These are phyloP conservation scores for Cylindrotheca closterium DNA, from an alignment of 108 stramenopile genomes.

Conservation along the genomic window DNA sequence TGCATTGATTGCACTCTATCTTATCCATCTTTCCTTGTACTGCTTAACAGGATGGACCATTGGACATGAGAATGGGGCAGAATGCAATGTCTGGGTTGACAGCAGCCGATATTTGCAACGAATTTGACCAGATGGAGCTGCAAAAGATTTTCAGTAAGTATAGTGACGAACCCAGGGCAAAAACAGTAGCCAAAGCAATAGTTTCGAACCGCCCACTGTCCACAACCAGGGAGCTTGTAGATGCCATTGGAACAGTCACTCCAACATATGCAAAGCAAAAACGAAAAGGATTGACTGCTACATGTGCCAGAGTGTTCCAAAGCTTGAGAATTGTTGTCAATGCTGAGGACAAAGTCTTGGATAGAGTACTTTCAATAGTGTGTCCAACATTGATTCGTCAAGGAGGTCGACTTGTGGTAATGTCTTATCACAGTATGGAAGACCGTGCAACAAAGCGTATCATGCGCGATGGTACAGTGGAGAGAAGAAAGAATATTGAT, in stretches of 20 bases:
- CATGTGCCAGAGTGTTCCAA: constrained; percentile 87
- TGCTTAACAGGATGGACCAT: constrained; percentile 91
- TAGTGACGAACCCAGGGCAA: constrained; percentile 85
- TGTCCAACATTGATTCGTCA: constrained; percentile 59
- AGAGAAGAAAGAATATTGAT: constrained; percentile 4
- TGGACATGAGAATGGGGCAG: constrained; percentile 93
- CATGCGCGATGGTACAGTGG: constrained; percentile 74
- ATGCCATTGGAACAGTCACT: constrained; percentile 74
- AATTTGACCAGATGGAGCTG: constrained; percentile 73
- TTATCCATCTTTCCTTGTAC: no score
- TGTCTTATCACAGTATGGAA: constrained; percentile 95
- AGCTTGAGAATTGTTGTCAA: constrained; percentile 91
- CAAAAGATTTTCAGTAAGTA: constrained; percentile 69
- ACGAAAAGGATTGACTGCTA: constrained; percentile 77
- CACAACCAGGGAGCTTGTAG: constrained; percentile 74
- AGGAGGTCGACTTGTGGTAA: constrained; percentile 71
- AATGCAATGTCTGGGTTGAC: constrained; percentile 38
- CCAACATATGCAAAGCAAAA: constrained; percentile 69
- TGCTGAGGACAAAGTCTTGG: constrained; percentile 78
- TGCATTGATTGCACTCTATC: no score
- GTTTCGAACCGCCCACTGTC: constrained; percentile 65
- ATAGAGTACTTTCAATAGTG: constrained; percentile 60
- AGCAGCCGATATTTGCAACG: constrained; percentile 89
- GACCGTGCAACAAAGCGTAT: constrained; percentile 87
- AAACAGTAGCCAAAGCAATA: constrained; percentile 74